These are phyloP conservation scores for Pichia sp. DNA, from an alignment of 1,139 yeast genomes.

Conservation along the genomic window DNA sequence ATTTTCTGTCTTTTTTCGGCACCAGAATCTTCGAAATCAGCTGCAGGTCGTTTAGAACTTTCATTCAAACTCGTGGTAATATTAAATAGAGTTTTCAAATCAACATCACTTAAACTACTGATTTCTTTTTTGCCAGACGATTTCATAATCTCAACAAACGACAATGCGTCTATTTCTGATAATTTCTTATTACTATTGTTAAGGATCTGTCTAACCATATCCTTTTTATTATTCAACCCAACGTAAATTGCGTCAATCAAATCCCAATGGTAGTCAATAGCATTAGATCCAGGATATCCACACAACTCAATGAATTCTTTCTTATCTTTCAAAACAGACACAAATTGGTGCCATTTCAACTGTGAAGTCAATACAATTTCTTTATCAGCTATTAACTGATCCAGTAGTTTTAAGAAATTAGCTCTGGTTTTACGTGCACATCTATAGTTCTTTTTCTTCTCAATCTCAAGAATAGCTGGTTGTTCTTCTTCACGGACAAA, in stretches of 20 bases:
- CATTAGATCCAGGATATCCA: constrained; percentile 79
- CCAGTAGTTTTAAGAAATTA: constrained; percentile 49
- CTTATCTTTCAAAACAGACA: constrained; percentile 53
- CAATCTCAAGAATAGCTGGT: constrained; percentile 36
- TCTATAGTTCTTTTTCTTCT: constrained; percentile 44
- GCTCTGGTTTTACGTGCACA: constrained; percentile 67
- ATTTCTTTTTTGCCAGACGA: constrained; percentile 24
- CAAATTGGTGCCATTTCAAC: constrained; percentile 59
- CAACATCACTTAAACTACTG: constrained; percentile 20
- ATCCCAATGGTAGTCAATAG: constrained; percentile 80
- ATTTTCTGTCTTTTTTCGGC: constrained; percentile 16
- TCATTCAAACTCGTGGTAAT: background rate
- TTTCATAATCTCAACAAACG: constrained; percentile 25
- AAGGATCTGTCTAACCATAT: constrained; percentile 53
- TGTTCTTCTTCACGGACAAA: constrained; percentile 41
- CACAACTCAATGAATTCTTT: constrained; percentile 58
- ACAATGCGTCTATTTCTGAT: constrained; percentile 10
- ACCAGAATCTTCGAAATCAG: constrained; percentile 18
- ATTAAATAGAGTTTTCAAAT: constrained; percentile 23
- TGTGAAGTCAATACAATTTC: constrained; percentile 45
- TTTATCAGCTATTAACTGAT: constrained; percentile 30
- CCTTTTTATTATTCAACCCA: constrained; percentile 55
- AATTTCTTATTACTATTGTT: constrained; percentile 32
- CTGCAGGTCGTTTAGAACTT: constrained; percentile 25
- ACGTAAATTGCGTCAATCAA: constrained; percentile 62